These are phyloP conservation scores for Backusella luteola DNA, from an alignment of 192 early-diverging fungal genomes.

Conservation along the genomic window DNA sequence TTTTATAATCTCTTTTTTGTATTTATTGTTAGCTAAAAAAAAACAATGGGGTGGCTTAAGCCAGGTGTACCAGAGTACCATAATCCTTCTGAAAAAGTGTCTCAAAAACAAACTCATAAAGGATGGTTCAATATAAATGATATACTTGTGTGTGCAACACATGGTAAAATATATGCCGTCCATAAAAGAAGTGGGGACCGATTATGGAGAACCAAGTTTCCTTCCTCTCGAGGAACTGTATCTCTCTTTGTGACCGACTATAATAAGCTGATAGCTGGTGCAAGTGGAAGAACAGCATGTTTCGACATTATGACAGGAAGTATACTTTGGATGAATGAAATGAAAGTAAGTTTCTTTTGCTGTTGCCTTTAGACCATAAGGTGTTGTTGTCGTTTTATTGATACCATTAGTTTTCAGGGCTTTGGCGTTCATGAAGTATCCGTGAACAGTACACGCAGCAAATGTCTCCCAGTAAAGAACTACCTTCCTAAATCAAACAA, in stretches of 20 bases:
- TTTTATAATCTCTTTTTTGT: neutral
- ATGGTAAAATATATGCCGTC: conserved; percentile 21
- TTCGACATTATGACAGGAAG: conserved; percentile 15
- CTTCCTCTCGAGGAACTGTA: neutral
- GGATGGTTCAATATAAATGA: neutral
- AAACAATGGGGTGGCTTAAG: neutral
- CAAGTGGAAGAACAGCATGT: conserved; percentile 13
- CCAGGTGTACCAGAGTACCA: neutral
- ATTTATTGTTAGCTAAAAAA: neutral
- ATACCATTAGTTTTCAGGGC: conserved; percentile 13
- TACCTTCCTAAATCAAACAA: neutral
- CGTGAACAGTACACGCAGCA: conserved; percentile 11
- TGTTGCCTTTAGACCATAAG: neutral
- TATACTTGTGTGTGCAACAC: conserved; percentile 18
- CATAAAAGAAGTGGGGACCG: conserved; percentile 19
- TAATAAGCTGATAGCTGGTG: conserved; percentile 8
- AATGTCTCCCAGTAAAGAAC: neutral
- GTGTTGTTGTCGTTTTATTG: neutral
- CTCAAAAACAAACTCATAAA: neutral
- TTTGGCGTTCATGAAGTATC: conserved; percentile 20
- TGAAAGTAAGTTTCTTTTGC: conserved; percentile 11
- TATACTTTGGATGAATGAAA: conserved; percentile 22
- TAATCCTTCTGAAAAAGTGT: neutral
- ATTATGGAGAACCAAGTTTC: conserved; percentile 16
- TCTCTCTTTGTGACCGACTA: conserved; percentile 24